phyloP scores from a whole-genome alignment of 495 filamentous ascomycete genomes.

The Neurospora sp. region DNA sequence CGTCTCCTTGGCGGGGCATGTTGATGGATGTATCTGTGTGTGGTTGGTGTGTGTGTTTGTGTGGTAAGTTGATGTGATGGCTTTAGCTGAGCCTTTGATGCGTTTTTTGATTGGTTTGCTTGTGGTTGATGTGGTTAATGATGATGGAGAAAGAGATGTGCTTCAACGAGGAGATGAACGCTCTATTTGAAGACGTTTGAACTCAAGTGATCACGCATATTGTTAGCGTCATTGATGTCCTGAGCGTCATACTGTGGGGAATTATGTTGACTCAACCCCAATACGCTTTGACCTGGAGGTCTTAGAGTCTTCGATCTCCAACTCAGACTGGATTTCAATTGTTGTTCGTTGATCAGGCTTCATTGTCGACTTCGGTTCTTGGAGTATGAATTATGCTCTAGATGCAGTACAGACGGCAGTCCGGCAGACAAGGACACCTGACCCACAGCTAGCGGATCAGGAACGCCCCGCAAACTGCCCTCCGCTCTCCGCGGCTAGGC shows the following conservation, averaged over 20 bases:
- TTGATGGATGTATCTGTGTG: constrained; percentile 1
- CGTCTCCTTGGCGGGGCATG: constrained; percentile 32
- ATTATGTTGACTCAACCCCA: neutral
- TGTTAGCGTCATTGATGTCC: neutral
- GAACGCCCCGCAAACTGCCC: neutral
- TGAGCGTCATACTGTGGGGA: neutral
- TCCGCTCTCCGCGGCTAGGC: neutral
- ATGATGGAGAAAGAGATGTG: neutral
- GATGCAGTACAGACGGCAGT: neutral
- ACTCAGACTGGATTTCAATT: neutral
- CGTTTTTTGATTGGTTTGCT: neutral
- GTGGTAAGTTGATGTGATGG: neutral
- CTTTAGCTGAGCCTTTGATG: neutral
- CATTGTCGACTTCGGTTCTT: neutral
- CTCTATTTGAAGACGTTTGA: neutral
- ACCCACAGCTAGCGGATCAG: neutral
- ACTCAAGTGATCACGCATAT: neutral
- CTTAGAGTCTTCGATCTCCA: neutral
- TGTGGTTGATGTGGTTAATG: neutral
- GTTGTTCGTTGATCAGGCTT: neutral
- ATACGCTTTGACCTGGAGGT: neutral
- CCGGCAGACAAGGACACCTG: neutral
- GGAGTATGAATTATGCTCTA: neutral
- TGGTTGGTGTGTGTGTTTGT: neutral
- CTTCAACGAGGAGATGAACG: neutral